These are phyloP conservation scores for Bruguiera hainesii DNA, from an alignment of 441 rosid genomes.

Conservation along the genomic window DNA sequence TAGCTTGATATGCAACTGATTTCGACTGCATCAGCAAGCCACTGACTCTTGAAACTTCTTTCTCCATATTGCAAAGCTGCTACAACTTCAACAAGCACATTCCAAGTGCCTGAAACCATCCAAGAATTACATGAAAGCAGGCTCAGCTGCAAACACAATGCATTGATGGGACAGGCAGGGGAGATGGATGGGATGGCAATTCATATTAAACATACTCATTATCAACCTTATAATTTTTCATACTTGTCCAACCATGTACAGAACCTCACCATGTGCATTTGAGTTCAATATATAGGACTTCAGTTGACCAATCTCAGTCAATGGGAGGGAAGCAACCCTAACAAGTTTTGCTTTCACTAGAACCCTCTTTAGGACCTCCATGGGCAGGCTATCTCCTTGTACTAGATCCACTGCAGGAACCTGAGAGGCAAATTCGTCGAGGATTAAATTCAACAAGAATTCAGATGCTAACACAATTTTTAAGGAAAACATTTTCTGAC, in stretches of 20 bases:
- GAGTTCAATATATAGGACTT: constrained; percentile 64
- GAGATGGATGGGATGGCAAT: neutral
- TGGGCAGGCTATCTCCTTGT: constrained; percentile 28
- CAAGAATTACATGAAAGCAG: constrained; percentile 18
- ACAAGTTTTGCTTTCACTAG: constrained; percentile 73
- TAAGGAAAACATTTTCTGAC: neutral
- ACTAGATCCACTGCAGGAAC: constrained; percentile 46
- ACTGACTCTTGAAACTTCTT: constrained; percentile 71
- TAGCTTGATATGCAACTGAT: constrained; percentile 73
- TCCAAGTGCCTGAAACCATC: constrained; percentile 60
- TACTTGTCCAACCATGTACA: neutral
- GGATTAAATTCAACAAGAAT: constrained; percentile 2
- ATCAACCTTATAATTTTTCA: neutral
- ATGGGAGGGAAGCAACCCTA: constrained; percentile 50
- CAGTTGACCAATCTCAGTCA: constrained; percentile 59
- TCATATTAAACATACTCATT: neutral
- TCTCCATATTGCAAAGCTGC: constrained; percentile 66
- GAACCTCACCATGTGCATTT: constrained; percentile 54
- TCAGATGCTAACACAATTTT: neutral
- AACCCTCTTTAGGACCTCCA: constrained; percentile 52
- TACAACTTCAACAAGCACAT: constrained; percentile 61
- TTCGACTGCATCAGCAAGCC: constrained; percentile 86
- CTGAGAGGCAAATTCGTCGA: constrained; percentile 24
- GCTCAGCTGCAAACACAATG: constrained; percentile 1
- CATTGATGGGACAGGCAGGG: neutral